phyloP scores from a whole-genome alignment of 2,329 filamentous ascomycete genomes.

The Westerdykella aurantiaca region DNA sequence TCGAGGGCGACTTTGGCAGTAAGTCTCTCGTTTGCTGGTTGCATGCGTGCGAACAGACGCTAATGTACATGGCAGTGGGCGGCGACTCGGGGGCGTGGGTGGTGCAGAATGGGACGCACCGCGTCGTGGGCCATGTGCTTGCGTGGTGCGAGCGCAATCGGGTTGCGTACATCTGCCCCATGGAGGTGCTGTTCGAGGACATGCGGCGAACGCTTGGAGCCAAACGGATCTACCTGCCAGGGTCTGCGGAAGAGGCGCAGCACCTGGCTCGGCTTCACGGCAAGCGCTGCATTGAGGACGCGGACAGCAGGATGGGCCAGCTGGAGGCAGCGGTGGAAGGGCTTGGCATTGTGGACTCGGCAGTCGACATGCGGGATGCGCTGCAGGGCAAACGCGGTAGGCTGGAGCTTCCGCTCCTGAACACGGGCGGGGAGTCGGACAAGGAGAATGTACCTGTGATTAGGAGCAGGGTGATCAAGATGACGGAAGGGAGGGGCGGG shows the following conservation, averaged over 20 bases:
- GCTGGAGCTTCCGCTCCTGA: conserved; percentile 2
- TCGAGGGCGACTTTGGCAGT: conserved; percentile 55
- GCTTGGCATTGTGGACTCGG: conserved; percentile 27
- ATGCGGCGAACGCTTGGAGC: conserved; percentile 75
- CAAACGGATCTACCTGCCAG: conserved; percentile 63
- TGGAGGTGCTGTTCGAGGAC: conserved; percentile 83
- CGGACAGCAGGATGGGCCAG: conserved; percentile 14
- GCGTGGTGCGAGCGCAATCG: conserved; percentile 77
- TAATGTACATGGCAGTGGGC: conserved; percentile 51
- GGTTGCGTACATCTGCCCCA: conserved; percentile 88
- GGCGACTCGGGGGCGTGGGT: conserved; percentile 94
- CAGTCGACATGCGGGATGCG: conserved; percentile 10
- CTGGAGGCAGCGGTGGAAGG: conserved; percentile 25
- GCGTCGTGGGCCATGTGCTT: conserved; percentile 82
- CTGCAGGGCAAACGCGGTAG: conserved; percentile 2
- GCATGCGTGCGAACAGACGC: neutral
- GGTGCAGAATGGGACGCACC: conserved; percentile 70
- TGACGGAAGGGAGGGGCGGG: conserved; percentile 17
- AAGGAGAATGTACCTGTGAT: conserved; percentile 24
- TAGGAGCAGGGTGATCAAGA: conserved; percentile 19
- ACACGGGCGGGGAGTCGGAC: conserved; percentile 16
- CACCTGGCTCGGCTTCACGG: conserved; percentile 9
- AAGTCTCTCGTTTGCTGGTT: conserved; percentile 18
- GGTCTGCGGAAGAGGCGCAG: conserved; percentile 36
- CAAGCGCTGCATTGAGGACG: conserved; percentile 1